Base-by-base conservation (phyloP, 768 basidiomycete species). In the Strobilomyces echinocephalus region DNA sequence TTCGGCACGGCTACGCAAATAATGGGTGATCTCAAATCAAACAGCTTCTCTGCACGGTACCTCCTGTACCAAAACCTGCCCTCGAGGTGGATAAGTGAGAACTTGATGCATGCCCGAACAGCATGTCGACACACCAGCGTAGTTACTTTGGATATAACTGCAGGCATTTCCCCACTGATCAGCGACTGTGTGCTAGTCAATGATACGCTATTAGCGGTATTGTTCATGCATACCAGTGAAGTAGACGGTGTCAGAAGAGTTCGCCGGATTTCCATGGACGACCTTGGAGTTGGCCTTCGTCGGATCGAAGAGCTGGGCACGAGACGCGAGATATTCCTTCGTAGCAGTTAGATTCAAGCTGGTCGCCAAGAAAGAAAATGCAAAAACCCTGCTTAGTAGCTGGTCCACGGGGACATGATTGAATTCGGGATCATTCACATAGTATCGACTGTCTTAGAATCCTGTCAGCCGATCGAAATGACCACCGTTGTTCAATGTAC, bases 201-300 rank as follows among this genome's bases (percentile, higher is more conserved):
- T 53, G 14, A 38, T 47, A 52, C 11, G 31, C 43, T 43, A 47
- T 20, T 24, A 8, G n/a, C 18, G 21, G 14, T 8, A 11, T 30
- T 45, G 20, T 34, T n/a, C n/a, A 18, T 42, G 18, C 68, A 58
- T 69, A 82, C 88, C 88, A 8, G 93, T 84, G 64, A 98, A 95
- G 66, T 97, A 97, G 14, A 97, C 92, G 0, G 95, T 97, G 68
- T 99, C 95, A 1, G 91, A 90, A 1, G 89, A 89, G 56, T 87
- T 81, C 26, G 84, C 76, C 1, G 93, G 94, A 56, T 84, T 82
- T 5, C 95, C 94, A 68, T 87, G 86, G 12, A 83, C 70, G 41
- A 95, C 79, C 24, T 80, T 66, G 0, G 81, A 80, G 55, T 84
- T 85, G 5, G 85, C 78, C 67, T 81, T 84, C 4, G 63, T 55